Evolutionary conservation across 116 monocot genomes (phyloP).

Genomic region (Iris pallida): DNA sequence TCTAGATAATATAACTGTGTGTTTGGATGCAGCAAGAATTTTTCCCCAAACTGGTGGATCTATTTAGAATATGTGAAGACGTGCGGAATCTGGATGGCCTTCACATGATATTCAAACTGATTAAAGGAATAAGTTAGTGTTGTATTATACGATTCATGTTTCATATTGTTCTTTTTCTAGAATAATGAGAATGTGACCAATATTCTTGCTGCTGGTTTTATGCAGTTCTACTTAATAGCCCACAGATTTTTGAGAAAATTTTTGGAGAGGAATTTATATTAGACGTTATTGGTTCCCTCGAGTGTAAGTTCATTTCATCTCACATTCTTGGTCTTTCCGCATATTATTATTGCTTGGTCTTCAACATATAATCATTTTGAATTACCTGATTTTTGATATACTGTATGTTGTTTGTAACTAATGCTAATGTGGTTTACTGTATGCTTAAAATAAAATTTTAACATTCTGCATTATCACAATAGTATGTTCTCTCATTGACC

Average conservation of each 20-base stretch:
- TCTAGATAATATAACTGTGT: no score
- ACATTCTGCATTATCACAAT: no score
- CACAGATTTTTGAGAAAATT: slow-evolving; percentile 69
- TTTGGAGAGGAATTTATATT: slow-evolving; percentile 75
- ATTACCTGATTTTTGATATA: no score
- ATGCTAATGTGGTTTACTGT: no score
- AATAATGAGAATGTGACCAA: not conserved
- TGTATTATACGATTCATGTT: not conserved
- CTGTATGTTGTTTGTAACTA: no score
- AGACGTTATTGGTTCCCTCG: slow-evolving; percentile 86
- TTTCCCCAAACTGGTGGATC: slow-evolving; percentile 71
- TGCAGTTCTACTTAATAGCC: slow-evolving; percentile 82
- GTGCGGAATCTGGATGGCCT: slow-evolving; percentile 70
- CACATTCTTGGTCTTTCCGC: not conserved
- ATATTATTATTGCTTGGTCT: not conserved
- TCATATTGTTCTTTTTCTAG: no score
- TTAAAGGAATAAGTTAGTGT: slow-evolving; percentile 79
- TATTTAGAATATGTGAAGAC: slow-evolving; percentile 73
- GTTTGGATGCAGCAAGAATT: slow-evolving; percentile 60
- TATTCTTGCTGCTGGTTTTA: slow-evolving; percentile 3
- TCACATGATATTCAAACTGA: slow-evolving; percentile 71
- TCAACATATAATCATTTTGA: not conserved
- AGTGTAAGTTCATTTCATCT: slow-evolving; percentile 60
- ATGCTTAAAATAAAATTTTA: no score
- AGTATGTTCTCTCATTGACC: no score